Evolutionary conservation across 768 basidiomycete genomes (phyloP), one percentile per base, ranked within the genome.

Genomic region (Phylloporus sp.): DNA sequence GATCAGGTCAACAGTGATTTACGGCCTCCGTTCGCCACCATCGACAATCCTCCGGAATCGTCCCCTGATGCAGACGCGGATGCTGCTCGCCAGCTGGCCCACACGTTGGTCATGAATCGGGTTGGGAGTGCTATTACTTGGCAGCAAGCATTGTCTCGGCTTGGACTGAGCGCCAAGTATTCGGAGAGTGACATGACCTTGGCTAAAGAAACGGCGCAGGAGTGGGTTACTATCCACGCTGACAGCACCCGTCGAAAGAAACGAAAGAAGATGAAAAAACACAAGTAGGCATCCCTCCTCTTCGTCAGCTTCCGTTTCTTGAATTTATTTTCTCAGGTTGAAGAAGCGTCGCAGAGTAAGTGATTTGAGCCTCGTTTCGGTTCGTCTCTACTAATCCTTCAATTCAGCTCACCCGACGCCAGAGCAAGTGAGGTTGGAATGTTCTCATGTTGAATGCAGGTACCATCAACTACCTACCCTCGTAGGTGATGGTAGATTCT

Each of bases 201-300:
- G 65, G 78, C 78, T 47, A 76, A 78, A 52, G 74, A 80, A 58
- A 71, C 76, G 59, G 78, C 81, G 15, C 77, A 76, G 65, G 80
- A 82, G 52, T 85, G 79, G 78, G 77, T 82, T 57, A 78, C 80
- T 39, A 77, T 89, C 15, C 69, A 82, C 66, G 75, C 89, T 72
- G 91, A 92, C 60, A 91, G 90, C 59, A 83, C 82, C 26, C 88
- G 85, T 76, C 80, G 90, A 69, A 93, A 93, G 77, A 79, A 82
- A 60, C 76, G 82, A 76, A 88, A 84, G 83, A 95, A 95, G 84
- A 95, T 95, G 85, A 91, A 87, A 80, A 95, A 94, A 73, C 93
- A 95, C 70, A 95, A 95, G 91, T 92, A 64, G 70, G 88, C 77
- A 27, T 32, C 4, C 24, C 24, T 23, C 48, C 8, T 38, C 39